Base-by-base conservation (phyloP, 1,139 yeast genomes). In the Ogataea hybrid region DNA sequence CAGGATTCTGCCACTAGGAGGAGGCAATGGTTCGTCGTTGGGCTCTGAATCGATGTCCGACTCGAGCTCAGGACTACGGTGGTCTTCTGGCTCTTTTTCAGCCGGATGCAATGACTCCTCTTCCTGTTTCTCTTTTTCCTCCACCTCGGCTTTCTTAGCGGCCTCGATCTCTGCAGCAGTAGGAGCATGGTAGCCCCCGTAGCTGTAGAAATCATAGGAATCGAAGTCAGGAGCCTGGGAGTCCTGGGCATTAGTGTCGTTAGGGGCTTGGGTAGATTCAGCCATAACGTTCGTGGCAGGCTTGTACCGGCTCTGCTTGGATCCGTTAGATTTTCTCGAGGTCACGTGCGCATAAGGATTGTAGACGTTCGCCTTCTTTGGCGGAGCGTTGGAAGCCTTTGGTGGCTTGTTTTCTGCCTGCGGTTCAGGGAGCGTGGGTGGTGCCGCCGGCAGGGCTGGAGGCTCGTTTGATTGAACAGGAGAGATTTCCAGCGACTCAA, bases 111-210 rank as follows among this genome's bases (percentile, higher is more conserved):
- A n/a, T 4, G 10, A 5, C 25, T n/a, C 30, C 9, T 35, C 25
- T 11, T 29, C 22, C 23, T 17, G 32, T 7, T 15, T 20, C 11
- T 15, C 12, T 22, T 16, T 16, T 10, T 30, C 21, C 28, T 37
- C 41, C 9, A 18, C 25, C 30, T 44, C 45, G 2, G 25, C 20
- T 22, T 21, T 21, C 25, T 27, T 39, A 9, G 41, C 25, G 28
- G 42, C 39, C 12, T 33, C 42, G 15, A 32, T 39, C 14, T 37
- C 47, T 10, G 27, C 42, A 6, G 48, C 43, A n/a, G 50, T 33
- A 7, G 54, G 50, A 20, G 50, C 50, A 27, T 43, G 49, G 25
- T 53, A 53, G 2, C 57, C 56, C 10, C 56, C 56, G 37, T 49
- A 52, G 20, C 53, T 50, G 42, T 50, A 52, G 32, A 44, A 50